These are phyloP conservation scores for Fusarium oligoseptatum DNA, from an alignment of 2,329 filamentous ascomycete species.

Conservation along the genomic window DNA sequence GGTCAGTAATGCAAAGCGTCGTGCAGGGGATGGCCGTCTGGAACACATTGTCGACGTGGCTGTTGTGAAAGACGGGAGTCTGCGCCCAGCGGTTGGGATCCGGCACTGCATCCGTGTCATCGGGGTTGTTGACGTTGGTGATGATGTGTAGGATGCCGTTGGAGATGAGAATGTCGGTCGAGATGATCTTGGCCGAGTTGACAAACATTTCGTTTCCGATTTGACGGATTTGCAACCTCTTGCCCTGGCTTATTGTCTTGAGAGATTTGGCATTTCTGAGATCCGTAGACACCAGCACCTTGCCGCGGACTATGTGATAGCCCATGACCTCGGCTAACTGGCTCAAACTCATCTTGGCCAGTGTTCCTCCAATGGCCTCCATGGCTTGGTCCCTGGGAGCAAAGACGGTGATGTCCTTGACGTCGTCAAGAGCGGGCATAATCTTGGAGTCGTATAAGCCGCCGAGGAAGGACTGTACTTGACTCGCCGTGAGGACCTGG, in stretches of 20 bases:
- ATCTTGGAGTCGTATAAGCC: conserved; percentile 49
- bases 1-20: conserved; percentile 47
- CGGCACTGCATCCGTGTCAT: conserved; percentile 51
- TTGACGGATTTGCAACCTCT: conserved; percentile 56
- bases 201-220: conserved; percentile 62
- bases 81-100: conserved; percentile 57
- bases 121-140: conserved; percentile 65
- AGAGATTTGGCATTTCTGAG: conserved; percentile 51
- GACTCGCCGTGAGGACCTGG: conserved; percentile 64
- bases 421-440: conserved; percentile 57
- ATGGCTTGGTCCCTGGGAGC: conserved; percentile 73
- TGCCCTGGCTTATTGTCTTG: conserved; percentile 51
- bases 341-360: conserved; percentile 60
- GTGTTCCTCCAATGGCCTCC: conserved; percentile 65
- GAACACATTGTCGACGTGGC: conserved; percentile 58
- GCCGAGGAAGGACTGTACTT: conserved; percentile 56
- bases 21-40: conserved; percentile 60
- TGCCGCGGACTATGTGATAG: conserved; percentile 74
- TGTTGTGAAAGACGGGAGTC: conserved; percentile 66
- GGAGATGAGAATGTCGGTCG: conserved; percentile 65
- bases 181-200: conserved; percentile 67
- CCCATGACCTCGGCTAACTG: conserved; percentile 66
- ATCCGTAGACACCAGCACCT: conserved; percentile 64
- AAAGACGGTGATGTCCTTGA: conserved; percentile 70
- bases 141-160: conserved; percentile 72